phyloP scores from a whole-genome alignment of 805 yeast species.

The Candida nonsorbophila region DNA sequence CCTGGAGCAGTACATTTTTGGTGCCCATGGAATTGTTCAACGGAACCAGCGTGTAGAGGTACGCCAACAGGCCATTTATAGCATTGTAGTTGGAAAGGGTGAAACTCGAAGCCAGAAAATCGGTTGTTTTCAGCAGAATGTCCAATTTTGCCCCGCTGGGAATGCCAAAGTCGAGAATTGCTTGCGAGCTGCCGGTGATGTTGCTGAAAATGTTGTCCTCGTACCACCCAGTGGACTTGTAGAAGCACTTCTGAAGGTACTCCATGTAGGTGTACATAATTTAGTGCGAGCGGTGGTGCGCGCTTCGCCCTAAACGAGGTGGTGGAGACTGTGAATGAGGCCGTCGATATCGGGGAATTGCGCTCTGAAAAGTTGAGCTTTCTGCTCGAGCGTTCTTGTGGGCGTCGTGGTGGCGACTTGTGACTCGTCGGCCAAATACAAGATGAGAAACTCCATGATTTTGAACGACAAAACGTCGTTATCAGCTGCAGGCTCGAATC shows the following conservation, averaged over 20 bases:
- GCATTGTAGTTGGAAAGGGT: slow-evolving; percentile 58
- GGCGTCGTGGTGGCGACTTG: too few relatives aligned
- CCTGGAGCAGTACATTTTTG: slow-evolving; percentile 51
- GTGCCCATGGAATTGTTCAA: slow-evolving; percentile 49
- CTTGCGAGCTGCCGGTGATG: slow-evolving; percentile 64
- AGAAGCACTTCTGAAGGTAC: slow-evolving; percentile 68
- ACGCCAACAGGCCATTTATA: slow-evolving; percentile 79
- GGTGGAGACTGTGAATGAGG: neutral
- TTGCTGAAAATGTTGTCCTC: slow-evolving; percentile 72
- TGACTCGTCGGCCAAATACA: slow-evolving; percentile 67
- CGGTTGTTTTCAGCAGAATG: slow-evolving; percentile 66
- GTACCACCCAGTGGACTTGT: slow-evolving; percentile 70
- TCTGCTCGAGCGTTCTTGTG: slow-evolving; percentile 19
- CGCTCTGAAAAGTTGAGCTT: slow-evolving; percentile 27
- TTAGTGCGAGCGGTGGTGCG: too few relatives aligned
- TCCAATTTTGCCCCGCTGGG: slow-evolving; percentile 65
- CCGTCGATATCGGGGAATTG: slow-evolving; percentile 35
- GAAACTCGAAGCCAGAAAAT: slow-evolving; percentile 65
- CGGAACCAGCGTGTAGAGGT: slow-evolving; percentile 64
- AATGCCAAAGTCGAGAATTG: slow-evolving; percentile 65
- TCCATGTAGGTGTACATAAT: slow-evolving; percentile 89
- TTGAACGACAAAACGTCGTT: slow-evolving; percentile 55
- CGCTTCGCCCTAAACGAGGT: neutral
- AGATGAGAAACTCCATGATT: slow-evolving; percentile 63
- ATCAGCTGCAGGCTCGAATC: slow-evolving; percentile 21